Evolutionary conservation across 805 yeast genomes (phyloP), one percentile per base, ranked within the genome.

Genomic region (Ogataea nitratoaversa): DNA sequence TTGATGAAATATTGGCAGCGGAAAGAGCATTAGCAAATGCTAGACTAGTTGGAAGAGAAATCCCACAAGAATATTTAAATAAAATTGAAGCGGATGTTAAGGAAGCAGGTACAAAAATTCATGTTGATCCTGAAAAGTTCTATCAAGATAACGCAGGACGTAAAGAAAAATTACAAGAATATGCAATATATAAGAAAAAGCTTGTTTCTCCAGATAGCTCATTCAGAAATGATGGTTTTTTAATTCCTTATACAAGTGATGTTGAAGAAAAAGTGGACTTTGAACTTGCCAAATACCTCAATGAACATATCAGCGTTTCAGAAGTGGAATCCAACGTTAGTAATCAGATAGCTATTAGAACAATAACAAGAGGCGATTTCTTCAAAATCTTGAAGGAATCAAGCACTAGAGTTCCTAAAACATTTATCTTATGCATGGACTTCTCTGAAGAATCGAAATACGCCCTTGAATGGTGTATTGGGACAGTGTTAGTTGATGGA

Each of bases 401-500:
- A n/a, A 43, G 39, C 12, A 18, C 33, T 5, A 47, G 43, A 22
- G 46, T 53, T 24, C 57, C 71, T n/a, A 78, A 78, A 50, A 75
- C 85, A 56, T 87, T 80, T 59, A 63, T 89, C 35, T 72, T 88
- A 17, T 87, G 93, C 54, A 76, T 84, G 67, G 96, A 90, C 58
- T 73, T 84, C 47, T 79, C 91, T 3, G 84, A 87, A 0, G 96
- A 88, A 57, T 82, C 95, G 2, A 70, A 72, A 29, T 84, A 84
- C 60, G 93, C 96, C 0, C 68, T 90, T 18, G 93, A 87, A 53
- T 89, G 96, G 84, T 77, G 89, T 32, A 70, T 90, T 50, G 97
- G 97, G 2, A 77, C 95, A 0, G 82, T 88, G 0, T 69, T 89
- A 34, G 83, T 81, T 18, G 89, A 86, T 54, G 93, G 93, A 0